Conservation (phyloP, 306 rosid genomes). For the Prunus fruticosa region DNA sequence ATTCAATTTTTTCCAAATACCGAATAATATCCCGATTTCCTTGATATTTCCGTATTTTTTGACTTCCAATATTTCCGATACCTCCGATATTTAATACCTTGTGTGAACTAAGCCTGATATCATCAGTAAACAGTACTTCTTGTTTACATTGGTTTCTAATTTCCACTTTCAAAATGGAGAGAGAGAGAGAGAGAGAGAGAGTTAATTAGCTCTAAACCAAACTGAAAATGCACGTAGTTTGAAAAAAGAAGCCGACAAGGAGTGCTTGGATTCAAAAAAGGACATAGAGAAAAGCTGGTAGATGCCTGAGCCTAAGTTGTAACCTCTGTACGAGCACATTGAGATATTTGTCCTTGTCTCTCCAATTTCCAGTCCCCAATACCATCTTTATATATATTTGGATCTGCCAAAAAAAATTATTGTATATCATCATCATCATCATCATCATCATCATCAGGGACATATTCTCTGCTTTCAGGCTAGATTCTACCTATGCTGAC, state of each 20-base stretch:
- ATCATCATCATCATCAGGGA: constrained; percentile 11
- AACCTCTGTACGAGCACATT: constrained; percentile 12
- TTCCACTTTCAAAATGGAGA: neutral
- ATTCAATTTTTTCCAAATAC: too few species aligned
- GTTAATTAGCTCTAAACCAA: neutral
- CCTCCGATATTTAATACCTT: too few species aligned
- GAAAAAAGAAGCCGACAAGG: constrained; percentile 35
- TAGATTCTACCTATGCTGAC: too few species aligned
- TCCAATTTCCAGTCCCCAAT: neutral
- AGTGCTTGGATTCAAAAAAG: constrained; percentile 24
- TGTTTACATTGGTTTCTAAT: neutral
- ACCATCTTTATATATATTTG: neutral
- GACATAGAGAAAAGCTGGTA: constrained; percentile 35
- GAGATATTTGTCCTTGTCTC: constrained; percentile 23
- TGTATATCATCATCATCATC: constrained; percentile 7
- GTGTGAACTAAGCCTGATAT: neutral
- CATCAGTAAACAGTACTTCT: neutral
- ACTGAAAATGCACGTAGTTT: constrained; percentile 6
- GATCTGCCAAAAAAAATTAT: constrained; percentile 15
- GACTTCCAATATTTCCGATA: too few species aligned
- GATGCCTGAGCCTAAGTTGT: constrained; percentile 26
- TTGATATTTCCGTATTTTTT: too few species aligned
- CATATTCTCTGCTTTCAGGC: constrained; percentile 15
- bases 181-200: neutral
- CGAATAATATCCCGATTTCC: too few species aligned